Evolutionary conservation across 2,329 filamentous ascomycete genomes (phyloP), one percentile per base, ranked within the genome.

Genomic region (Alternaria incomplexa): DNA sequence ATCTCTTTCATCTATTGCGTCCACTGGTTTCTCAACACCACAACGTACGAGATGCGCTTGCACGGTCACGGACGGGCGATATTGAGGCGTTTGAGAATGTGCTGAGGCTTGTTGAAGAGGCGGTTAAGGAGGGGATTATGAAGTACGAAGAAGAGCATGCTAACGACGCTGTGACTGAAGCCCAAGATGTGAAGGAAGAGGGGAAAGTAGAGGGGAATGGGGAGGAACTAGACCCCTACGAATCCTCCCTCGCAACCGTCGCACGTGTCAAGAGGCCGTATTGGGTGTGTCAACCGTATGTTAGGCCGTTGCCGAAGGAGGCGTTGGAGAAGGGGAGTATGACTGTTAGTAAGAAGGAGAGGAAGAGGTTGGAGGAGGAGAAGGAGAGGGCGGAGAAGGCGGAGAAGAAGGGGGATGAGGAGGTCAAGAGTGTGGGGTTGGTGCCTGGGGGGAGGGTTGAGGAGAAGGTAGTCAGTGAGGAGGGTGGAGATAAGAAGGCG

Each of bases 1-100:
- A 99, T 79, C 87, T 97, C 46, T 99, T 99, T 84, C 92, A 97
- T 78, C 87, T 99, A 25, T 86, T 98, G 22, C 88, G 95, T 15
- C 90, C 95, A 30, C 87, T 98, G 23, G 89, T 99, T 32, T 85
- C 89, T 3, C 87, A 85, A 65, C 92, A 97, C 80, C 94, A 92
- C 23, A 87, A 96, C 69, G 89, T 98, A 30, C 88, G 96, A 30
- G 93, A 98, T 76, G 88, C 90, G n/a, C 86, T 99, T 3, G 94
- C 93, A 0, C 85, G 85, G 64, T 87, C 86, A 15, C 83, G 86
- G 20, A 84, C 88, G 0, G 91, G 91, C 36, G 91, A 97, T 70
- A 88, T 98, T 58, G 83, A 86, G 1, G 89, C 87, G 0, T 94
- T 92, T 74, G 95, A 98, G 79, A 85, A 88, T 11, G 89, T 97